Conservation (phyloP, 768 basidiomycete species). For the Boletus sp. region DNA sequence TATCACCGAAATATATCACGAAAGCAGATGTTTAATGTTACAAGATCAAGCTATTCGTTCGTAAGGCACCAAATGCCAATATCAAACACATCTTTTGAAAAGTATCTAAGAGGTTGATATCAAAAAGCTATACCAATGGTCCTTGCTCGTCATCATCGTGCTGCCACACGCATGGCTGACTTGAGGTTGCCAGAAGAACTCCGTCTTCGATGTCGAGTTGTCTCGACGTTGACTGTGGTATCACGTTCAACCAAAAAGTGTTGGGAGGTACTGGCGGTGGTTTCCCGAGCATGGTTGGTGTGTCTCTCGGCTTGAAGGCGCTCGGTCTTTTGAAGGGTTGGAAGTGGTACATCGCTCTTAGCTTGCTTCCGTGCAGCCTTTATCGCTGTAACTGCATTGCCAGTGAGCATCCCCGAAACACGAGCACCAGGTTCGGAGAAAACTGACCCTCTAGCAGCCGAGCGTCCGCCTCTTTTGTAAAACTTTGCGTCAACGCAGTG, state of each 20-base stretch:
- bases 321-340: constrained; percentile 24
- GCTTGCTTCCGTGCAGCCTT: constrained; percentile 20
- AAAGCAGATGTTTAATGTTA: constrained; percentile 18
- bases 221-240: constrained; percentile 29
- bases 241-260: constrained; percentile 32
- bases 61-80: background rate
- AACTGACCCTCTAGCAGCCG: constrained; percentile 61
- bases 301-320: constrained; percentile 22
- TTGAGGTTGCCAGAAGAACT: constrained; percentile 35
- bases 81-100: constrained; percentile 10
- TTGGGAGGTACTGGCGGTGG: constrained; percentile 13
- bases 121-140: constrained; percentile 1
- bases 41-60: constrained; percentile 19
- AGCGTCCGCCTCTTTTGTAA: constrained; percentile 72
- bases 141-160: constrained; percentile 27
- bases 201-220: constrained; percentile 29
- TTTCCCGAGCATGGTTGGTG: constrained; percentile 30
- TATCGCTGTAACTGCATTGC: constrained; percentile 26
- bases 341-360: constrained; percentile 10
- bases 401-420: constrained; percentile 8
- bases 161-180: constrained; percentile 34
- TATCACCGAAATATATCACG: constrained; percentile 9
- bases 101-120: constrained; percentile 1
- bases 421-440: background rate
- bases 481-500: constrained; percentile 76